Conservation (phyloP, 2,329 filamentous ascomycete genomes). For the Didymella glomerata region DNA sequence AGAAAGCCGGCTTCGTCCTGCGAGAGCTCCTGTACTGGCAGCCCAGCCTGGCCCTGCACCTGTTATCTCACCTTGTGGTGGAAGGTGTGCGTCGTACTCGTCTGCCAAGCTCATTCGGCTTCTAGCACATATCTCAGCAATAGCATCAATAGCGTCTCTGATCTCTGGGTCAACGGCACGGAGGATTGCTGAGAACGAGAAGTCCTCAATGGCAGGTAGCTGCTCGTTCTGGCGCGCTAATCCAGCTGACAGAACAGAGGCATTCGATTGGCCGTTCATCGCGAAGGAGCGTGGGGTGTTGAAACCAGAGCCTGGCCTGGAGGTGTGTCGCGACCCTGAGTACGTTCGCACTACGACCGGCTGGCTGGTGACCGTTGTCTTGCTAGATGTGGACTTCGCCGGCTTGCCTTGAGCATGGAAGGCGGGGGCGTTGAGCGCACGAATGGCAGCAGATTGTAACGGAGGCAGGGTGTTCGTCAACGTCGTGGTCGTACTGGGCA, state of each 20-base stretch:
- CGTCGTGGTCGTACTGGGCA: constrained; percentile 49
- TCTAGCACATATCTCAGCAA: constrained; percentile 69
- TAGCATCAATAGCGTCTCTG: constrained; percentile 65
- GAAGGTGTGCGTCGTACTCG: constrained; percentile 69
- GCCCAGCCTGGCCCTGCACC: constrained; percentile 39
- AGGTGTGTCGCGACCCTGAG: constrained; percentile 47
- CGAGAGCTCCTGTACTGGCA: constrained; percentile 40
- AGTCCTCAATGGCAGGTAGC: constrained; percentile 60
- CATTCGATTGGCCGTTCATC: constrained; percentile 40
- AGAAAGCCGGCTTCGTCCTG: constrained; percentile 43
- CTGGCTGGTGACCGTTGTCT: constrained; percentile 52
- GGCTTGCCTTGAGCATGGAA: constrained; percentile 46
- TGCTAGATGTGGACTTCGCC: constrained; percentile 50
- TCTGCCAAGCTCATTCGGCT: constrained; percentile 69
- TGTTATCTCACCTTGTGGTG: constrained; percentile 66
- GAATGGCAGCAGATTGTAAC: constrained; percentile 50
- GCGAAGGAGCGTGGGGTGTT: constrained; percentile 44
- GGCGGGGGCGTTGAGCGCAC: constrained; percentile 51
- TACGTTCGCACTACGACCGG: constrained; percentile 57
- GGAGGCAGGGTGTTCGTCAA: constrained; percentile 49
- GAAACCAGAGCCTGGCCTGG: constrained; percentile 45
- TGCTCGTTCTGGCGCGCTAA: constrained; percentile 39
- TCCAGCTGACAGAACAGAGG: constrained; percentile 44
- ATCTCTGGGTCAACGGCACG: constrained; percentile 67
- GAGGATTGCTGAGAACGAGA: constrained; percentile 65